Conservation (phyloP, 1,139 yeast species). For the Meyerozyma sp. region DNA sequence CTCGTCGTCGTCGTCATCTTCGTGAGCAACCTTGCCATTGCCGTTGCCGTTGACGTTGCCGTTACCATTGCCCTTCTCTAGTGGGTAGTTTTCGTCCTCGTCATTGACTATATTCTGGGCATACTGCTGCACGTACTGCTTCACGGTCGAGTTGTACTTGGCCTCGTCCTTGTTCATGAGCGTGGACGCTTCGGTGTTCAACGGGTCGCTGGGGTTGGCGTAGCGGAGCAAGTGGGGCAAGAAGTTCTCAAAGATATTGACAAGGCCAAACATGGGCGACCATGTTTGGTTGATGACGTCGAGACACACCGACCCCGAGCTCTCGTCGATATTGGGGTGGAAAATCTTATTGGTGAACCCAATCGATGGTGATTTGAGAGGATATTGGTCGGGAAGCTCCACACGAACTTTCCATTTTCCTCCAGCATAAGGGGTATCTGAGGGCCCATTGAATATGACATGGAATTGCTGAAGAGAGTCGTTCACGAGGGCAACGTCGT, state of each 20-base stretch:
- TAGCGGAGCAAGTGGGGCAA: conserved; percentile 87
- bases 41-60: background rate
- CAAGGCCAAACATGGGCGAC: conserved; percentile 95
- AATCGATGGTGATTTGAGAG: conserved; percentile 92
- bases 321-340: conserved; percentile 91
- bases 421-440: conserved; percentile 82
- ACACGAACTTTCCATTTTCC: conserved; percentile 92
- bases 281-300: conserved; percentile 97
- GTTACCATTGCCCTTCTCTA: conserved; percentile 32
- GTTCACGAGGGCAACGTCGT: conserved; percentile 77
- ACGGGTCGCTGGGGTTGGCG: conserved; percentile 93
- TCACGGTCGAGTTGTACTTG: conserved; percentile 65
- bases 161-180: conserved; percentile 68
- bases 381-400: conserved; percentile 92
- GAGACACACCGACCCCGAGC: conserved; percentile 89
- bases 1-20: conserved; percentile 40
- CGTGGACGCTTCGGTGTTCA: conserved; percentile 87
- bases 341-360: conserved; percentile 89
- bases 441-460: conserved; percentile 84
- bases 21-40: conserved; percentile 5
- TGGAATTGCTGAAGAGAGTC: conserved; percentile 89
- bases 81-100: conserved; percentile 24
- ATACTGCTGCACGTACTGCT: conserved; percentile 66
- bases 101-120: conserved; percentile 46
- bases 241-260: conserved; percentile 89